Evolutionary conservation across 192 early-diverging fungal genomes (phyloP).

Genomic region (Rhizoclosmatium sp.): DNA sequence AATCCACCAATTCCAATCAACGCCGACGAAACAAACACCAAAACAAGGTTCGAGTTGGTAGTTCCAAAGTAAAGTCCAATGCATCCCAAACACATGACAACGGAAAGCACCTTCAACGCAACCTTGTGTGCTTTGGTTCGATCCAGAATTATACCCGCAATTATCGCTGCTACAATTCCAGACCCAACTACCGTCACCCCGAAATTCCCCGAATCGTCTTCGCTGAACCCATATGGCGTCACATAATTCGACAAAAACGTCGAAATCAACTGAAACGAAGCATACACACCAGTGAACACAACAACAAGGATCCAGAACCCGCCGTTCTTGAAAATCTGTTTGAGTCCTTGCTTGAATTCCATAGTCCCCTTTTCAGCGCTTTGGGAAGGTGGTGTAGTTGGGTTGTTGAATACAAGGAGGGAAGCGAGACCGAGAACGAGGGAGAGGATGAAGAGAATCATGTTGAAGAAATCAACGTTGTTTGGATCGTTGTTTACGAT

Average conservation of each 20-base stretch:
- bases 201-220: conserved; percentile 59
- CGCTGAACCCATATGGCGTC: conserved; percentile 42
- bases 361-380: conserved; percentile 16
- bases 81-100: conserved; percentile 25
- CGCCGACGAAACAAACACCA: conserved; percentile 17
- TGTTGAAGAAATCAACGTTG: conserved; percentile 19
- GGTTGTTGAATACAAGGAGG: conserved; percentile 32
- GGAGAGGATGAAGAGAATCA: conserved; percentile 24
- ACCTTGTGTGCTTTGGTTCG: conserved; percentile 60
- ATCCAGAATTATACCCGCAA: conserved; percentile 61
- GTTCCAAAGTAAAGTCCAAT: conserved; percentile 4
- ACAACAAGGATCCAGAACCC: conserved; percentile 31
- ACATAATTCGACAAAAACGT: conserved; percentile 40
- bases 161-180: conserved; percentile 65
- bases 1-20: conserved; percentile 40
- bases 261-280: conserved; percentile 19
- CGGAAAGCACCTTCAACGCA: conserved; percentile 44
- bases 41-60: background rate
- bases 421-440: conserved; percentile 16
- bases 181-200: conserved; percentile 64
- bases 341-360: conserved; percentile 30
- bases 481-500: conserved; percentile 32
- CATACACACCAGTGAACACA: conserved; percentile 21
- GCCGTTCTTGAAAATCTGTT: conserved; percentile 12
- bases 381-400: conserved; percentile 31